These are phyloP conservation scores for Sarocladiaceae sp. DNA, from an alignment of 2,329 filamentous ascomycete genomes.

Conservation along the genomic window DNA sequence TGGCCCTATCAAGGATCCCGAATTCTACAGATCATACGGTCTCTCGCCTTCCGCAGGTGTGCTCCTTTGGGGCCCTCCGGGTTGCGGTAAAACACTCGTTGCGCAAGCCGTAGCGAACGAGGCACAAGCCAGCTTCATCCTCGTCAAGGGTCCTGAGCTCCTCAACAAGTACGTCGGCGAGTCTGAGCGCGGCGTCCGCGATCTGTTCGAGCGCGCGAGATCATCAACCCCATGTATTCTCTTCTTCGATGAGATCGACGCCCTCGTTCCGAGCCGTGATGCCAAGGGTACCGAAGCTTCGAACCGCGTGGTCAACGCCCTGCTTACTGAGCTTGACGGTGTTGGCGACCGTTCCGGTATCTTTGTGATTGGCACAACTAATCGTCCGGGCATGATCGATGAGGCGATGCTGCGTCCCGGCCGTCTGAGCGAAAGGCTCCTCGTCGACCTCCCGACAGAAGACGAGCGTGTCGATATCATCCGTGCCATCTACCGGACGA, in stretches of 20 bases:
- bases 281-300: constrained; percentile 74
- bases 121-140: constrained; percentile 95
- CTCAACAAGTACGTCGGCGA: constrained; percentile 98
- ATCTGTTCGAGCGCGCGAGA: constrained; percentile 83
- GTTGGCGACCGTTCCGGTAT: constrained; percentile 74
- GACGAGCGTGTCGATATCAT: constrained; percentile 83
- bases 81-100: constrained; percentile 92
- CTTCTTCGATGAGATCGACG: constrained; percentile 97
- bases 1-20: constrained; percentile 77
- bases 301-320: constrained; percentile 85
- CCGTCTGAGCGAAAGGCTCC: constrained; percentile 79
- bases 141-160: constrained; percentile 91
- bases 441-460: constrained; percentile 76
- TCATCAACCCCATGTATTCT: constrained; percentile 87
- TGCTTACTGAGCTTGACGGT: constrained; percentile 91
- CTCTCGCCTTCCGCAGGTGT: constrained; percentile 80
- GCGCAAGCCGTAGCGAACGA: constrained; percentile 96
- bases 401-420: constrained; percentile 90
- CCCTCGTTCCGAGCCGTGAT: constrained; percentile 78
- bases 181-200: constrained; percentile 85
- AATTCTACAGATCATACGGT: constrained; percentile 68
- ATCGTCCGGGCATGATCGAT: constrained; percentile 94
- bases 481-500: constrained; percentile 53
- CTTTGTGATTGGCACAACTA: constrained; percentile 92
- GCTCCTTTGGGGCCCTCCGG: constrained; percentile 91